Evolutionary conservation across 139 green algal genomes (phyloP), one percentile per base, ranked within the genome.

Genomic region (Chlorella sp.): DNA sequence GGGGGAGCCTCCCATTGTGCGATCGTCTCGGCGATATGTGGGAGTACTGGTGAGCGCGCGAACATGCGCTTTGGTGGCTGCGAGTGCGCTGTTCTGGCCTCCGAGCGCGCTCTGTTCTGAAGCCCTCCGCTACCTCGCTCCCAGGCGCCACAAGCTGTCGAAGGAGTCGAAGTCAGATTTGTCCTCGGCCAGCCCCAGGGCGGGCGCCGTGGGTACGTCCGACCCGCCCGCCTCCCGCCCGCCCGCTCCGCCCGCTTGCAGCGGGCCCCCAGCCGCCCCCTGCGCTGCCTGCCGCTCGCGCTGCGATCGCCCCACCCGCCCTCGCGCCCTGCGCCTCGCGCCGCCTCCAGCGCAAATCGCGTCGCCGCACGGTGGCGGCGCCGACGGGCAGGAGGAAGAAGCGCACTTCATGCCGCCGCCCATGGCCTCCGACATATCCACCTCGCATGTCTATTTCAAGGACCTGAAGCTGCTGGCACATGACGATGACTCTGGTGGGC

Each of bases 381-480:
- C 51, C 0, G 69, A 75, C n/a, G n/a, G n/a, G 69, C 69, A 75
- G 53, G 69, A 75, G 53, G 51, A 64, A 21, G 65, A 41, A 27
- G 69, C 65, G n/a, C 36, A 36, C 15, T 31, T 36, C 36, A 51
- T 53, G 15, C 53, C 53, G 27, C 53, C 53, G 14, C 17, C 17
- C 27, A 51, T 35, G 8, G 21, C 15, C 36, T 33, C 41, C n/a
- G 69, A 75, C 25, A n/a, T 53, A 5, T 75, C 69, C 69, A 75
- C 69, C 53, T 66, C 69, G 0, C 69, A 75, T 53, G 66, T 75
- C 38, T 75, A 67, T 40, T 75, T 75, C 53, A 75, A 75, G 53
- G 84, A 89, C 66, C 74, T 89, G n/a, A 89, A 86, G 65, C 64
- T 88, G 62, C 40, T 82, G 53, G 79, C 67, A 14, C 36, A 78